Percentiles rank a stretch among this genome's conserved stretches.
Conservation (phyloP, 805 yeast genomes). For the Candida ulmi region DNA sequence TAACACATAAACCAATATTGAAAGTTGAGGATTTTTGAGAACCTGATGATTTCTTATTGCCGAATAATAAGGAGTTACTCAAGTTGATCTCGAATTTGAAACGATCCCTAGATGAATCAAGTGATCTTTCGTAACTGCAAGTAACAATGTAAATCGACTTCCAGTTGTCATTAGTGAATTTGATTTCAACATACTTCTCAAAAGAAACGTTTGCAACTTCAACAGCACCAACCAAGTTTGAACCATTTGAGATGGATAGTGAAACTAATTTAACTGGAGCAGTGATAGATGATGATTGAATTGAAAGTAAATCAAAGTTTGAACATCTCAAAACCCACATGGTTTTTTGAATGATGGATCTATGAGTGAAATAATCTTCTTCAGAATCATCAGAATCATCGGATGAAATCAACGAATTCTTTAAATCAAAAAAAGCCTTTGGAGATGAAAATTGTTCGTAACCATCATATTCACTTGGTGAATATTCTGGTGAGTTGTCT, state of each 20-base stretch:
- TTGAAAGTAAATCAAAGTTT: slow-evolving; percentile 15
- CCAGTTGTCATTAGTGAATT: slow-evolving; percentile 47
- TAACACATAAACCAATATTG: slow-evolving; percentile 31
- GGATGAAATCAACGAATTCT: slow-evolving; percentile 8
- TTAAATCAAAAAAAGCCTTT: slow-evolving; percentile 21
- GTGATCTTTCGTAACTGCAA: slow-evolving; percentile 18
- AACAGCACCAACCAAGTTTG: slow-evolving; percentile 33
- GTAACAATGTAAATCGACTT: slow-evolving; percentile 38
- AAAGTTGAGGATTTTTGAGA: slow-evolving; percentile 5
- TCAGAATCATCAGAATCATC: slow-evolving; percentile 18
- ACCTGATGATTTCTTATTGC: slow-evolving; percentile 4
- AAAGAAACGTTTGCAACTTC: slow-evolving; percentile 34
- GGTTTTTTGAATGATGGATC: slow-evolving; percentile 8
- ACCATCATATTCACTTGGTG: slow-evolving; percentile 6
- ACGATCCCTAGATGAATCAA: slow-evolving; percentile 29
- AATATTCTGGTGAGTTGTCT: slow-evolving; percentile 42
- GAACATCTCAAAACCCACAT: slow-evolving; percentile 14
- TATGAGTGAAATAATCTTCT: slow-evolving; percentile 14
- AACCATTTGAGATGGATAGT: slow-evolving; percentile 35
- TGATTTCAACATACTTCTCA: slow-evolving; percentile 36
- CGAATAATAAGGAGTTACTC: slow-evolving; percentile 18
- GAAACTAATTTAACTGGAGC: slow-evolving; percentile 31
- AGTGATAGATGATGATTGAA: slow-evolving; percentile 4
- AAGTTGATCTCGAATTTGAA: slow-evolving; percentile 47
- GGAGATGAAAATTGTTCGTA: slow-evolving; percentile 4